Evolutionary conservation across 2,329 filamentous ascomycete genomes (phyloP), one percentile per base, ranked within the genome.

Genomic region (Cercospora sp.): DNA sequence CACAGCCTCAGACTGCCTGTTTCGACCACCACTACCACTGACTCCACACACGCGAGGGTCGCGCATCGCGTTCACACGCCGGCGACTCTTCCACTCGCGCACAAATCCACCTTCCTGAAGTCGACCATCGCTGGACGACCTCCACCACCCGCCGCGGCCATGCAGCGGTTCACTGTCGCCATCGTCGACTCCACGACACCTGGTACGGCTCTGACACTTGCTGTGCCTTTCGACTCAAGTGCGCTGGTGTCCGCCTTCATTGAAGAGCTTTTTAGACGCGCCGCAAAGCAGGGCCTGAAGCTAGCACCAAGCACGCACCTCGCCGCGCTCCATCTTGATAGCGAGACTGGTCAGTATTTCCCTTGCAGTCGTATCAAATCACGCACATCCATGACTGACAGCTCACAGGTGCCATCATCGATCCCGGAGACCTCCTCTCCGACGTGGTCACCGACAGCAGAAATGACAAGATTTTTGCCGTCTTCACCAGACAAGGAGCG

Each of bases 351-450:
- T 58, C 8, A 42, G 51, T 18, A 55, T 42, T 42, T 20, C 28
- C 23, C 12, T 60, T 18, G 31, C 45, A 16, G 28, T 12, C n/a
- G 10, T 28, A 16, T 12, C 10, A 13, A 36, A 3, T 20, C 42
- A 5, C 36, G 12, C 28, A 10, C 2, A 33, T 3, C 8, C 16
- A 26, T 48, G n/a, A 30, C 55, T 58, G 28, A 33, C 48, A 51
- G n/a, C 51, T 60, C 33, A 42, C 63, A 66, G 75, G 76, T 12
- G 72, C 76, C n/a, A 71, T 76, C 30, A 68, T 77, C 16, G 75
- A 77, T 60, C 40, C 26, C 3, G 69, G 74, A n/a, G 76, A 78
- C 60, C 36, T 73, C 4, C 70, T 78, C 9, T 68, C 69, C 1
- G 72, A 77, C 66, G 67, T 75, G 3, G 60, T 76, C 31, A 51